phyloP scores from a whole-genome alignment of 2,329 filamentous ascomycete genomes.

The Aureobasidium leucospermi region DNA sequence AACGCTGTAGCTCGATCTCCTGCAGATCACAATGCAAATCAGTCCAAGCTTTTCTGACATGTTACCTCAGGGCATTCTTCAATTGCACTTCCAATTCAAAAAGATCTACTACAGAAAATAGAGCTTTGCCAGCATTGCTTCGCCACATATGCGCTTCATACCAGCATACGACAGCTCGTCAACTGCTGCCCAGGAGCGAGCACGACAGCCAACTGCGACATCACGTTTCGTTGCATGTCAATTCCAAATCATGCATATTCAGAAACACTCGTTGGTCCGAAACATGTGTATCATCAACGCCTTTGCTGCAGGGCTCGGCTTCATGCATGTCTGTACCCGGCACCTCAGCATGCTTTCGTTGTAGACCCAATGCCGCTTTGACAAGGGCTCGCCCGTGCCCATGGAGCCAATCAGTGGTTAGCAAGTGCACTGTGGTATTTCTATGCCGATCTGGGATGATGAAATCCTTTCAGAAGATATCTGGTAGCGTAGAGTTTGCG shows the following conservation, averaged over 20 bases:
- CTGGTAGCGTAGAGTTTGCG: constrained; percentile 9
- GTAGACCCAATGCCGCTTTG: constrained; percentile 4
- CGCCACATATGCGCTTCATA: background rate
- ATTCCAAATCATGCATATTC: constrained; percentile 11
- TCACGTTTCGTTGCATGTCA: background rate
- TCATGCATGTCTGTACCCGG: background rate
- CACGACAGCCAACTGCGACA: background rate
- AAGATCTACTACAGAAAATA: constrained; percentile 55
- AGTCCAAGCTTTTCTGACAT: constrained; percentile 1
- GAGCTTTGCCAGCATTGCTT: background rate
- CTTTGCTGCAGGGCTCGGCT: constrained; percentile 8
- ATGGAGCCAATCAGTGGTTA: background rate
- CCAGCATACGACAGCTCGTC: background rate
- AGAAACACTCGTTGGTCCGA: constrained; percentile 1
- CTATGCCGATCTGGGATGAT: background rate
- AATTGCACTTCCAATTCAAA: constrained; percentile 98
- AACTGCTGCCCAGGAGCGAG: background rate
- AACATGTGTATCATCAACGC: constrained; percentile 9
- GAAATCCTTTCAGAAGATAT: background rate
- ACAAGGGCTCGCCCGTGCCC: background rate
- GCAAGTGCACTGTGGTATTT: background rate
- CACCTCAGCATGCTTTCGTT: background rate
- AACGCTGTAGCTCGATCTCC: background rate
- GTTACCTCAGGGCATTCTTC: constrained; percentile 72
- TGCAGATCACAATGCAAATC: background rate